Base-by-base conservation (phyloP, 352 stramenopile species). In the Pythium aquatile region DNA sequence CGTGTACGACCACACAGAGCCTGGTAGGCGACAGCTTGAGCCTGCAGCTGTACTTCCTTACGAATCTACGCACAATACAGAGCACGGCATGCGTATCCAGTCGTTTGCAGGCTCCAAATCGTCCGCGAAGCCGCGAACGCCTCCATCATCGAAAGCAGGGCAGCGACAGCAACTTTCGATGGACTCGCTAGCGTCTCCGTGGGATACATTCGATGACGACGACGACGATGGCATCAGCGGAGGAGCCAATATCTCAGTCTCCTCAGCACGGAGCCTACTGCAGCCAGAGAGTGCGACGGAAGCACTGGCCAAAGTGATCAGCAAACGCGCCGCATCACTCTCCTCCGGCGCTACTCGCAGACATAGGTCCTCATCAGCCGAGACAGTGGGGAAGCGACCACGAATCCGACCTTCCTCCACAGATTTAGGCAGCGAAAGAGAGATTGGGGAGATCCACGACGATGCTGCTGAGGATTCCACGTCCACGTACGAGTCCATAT, bases 251-350 rank as follows among this genome's bases (percentile, higher is more conserved):
- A 29, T 9, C 24, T 11, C 16, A 7, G 37, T 33, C 26, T 58
- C 37, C 1, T 57, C 55, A 1, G 13, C 55, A 0, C 32, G 32
- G 16, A 52, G 37, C 14, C n/a, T 65, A 16, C 28, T 70, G 26
- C 64, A 58, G 10, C 28, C 56, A 0, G 64, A 70, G 33, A 65
- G 52, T 40, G 64, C 64, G 11, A 58, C 35, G 11, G 64, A 70
- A 29, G 33, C 42, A 8, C 52, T 70, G 1, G 49, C 64, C 5
- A 70, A 54, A 52, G 24, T 70, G 26, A 55, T 49, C 1, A 62
- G 11, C 57, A 61, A 62, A 47, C 64, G 63, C 16, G 24, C 47
- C 16, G 37, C 56, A 5, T 59, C 56, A 24, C 48, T 55, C 2
- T 69, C 63, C 0, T 55, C 63, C 5, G 48, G 63, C 14, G 48